Evolutionary conservation across 1,139 yeast genomes (phyloP), one percentile per base, ranked within the genome.

Genomic region (Blastobotrys ciferrii): DNA sequence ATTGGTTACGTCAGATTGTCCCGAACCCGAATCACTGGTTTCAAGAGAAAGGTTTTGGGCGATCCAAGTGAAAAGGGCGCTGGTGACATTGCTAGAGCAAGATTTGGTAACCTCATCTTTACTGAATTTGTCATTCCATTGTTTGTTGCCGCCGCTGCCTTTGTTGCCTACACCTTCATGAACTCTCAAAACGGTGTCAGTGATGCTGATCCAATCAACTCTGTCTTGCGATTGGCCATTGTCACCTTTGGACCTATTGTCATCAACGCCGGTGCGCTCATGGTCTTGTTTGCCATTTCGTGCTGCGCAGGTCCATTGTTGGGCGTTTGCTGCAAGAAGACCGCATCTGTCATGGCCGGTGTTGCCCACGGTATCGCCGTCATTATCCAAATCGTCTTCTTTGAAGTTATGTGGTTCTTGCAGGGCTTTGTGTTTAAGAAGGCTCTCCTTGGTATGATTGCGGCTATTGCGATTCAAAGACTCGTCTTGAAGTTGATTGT

Each of bases 261-360:
- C 36, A 78, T 92, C 69, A 86, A 92, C 67, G 80, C 89, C 68
- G 98, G 96, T 75, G 69, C 67, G 23, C 61, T 71, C 28, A 48
- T 65, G 57, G 84, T 84, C 42, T 73, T 92, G 60, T 86, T 78
- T 59, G 88, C 80, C 62, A 68, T 89, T 71, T 87, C 98, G 14
- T 92, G 98, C 75, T 92, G 98, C 76, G 89, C 96, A 35, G 98
- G 98, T 68, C 98, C 98, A 62, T 64, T 92, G 66, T 81, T 92
- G 60, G 94, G 95, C 52, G 70, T 89, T 72, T 92, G 99, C 73
- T 94, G 98, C 76, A 92, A 92, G 80, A 87, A 87, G 78, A 91
- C 98, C 50, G 96, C 97, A 72, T 85, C 98, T 25, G 96, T 88
- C 45, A 82, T 89, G 80, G 98, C 99, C 40, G 98, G 88, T 64